Evolutionary conservation across 2,329 filamentous ascomycete species (phyloP).

Genomic region (Arthrobotrys musiformis): DNA sequence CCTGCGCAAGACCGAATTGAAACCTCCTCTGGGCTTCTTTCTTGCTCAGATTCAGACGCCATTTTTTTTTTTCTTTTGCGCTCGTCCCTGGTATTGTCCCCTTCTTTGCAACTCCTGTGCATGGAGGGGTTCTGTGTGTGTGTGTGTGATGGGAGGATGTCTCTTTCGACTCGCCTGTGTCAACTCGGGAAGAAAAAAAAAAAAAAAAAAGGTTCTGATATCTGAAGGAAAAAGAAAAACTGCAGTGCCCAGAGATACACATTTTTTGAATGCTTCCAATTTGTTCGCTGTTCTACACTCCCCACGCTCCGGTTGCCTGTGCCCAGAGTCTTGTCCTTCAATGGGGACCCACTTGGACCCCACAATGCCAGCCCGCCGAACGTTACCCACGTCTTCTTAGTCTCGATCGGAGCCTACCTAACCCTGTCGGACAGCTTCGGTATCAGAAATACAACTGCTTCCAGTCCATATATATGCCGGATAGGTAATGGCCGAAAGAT

Average conservation of each 20-base stretch:
- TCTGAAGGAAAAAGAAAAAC: constrained; percentile 26
- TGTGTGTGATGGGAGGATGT: constrained; percentile 19
- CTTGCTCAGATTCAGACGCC: constrained; percentile 12
- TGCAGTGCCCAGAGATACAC: constrained; percentile 27
- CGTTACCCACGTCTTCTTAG: constrained; percentile 38
- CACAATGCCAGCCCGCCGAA: constrained; percentile 33
- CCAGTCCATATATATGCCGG: constrained; percentile 43
- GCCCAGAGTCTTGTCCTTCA: constrained; percentile 44
- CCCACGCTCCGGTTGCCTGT: constrained; percentile 35
- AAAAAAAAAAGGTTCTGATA: neutral
- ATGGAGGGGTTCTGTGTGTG: constrained; percentile 21
- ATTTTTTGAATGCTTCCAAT: constrained; percentile 15
- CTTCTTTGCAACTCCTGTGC: constrained; percentile 37
- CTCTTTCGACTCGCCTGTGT: constrained; percentile 21
- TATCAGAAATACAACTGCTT: constrained; percentile 28
- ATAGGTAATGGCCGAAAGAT: constrained; percentile 54
- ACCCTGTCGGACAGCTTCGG: constrained; percentile 33
- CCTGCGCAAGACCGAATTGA: constrained; percentile 29
- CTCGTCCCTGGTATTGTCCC: constrained; percentile 18
- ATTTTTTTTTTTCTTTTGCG: constrained; percentile 21
- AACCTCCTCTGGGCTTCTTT: constrained; percentile 26
- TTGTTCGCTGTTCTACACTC: neutral
- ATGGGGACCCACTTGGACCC: constrained; percentile 21
- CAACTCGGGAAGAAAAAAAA: neutral
- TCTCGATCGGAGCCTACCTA: constrained; percentile 51